These are phyloP conservation scores for Nitzschia sp. DNA, from an alignment of 108 stramenopile species.

Conservation along the genomic window DNA sequence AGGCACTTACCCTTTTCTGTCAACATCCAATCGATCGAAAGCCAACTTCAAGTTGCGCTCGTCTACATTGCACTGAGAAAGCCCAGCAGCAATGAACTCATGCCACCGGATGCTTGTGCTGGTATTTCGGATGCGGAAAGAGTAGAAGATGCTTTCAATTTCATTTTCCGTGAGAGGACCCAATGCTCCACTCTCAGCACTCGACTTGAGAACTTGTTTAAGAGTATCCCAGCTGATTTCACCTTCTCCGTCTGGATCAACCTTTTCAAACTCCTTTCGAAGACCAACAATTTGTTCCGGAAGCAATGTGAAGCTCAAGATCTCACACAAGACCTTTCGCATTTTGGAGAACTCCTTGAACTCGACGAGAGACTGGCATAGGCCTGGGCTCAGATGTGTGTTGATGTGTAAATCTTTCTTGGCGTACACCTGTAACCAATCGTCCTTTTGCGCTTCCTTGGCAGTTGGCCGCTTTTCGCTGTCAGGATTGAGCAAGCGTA, in stretches of 20 bases:
- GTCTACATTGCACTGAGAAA: conserved; percentile 75
- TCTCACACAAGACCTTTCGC: conserved; percentile 76
- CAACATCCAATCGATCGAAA: conserved; percentile 79
- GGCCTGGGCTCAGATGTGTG: conserved; percentile 50
- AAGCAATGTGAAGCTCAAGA: conserved; percentile 77
- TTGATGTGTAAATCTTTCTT: conserved; percentile 41
- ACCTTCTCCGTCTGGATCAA: conserved; percentile 75
- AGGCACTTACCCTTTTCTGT: conserved; percentile 58
- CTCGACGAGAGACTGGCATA: conserved; percentile 62
- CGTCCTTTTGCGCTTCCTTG: conserved; percentile 59
- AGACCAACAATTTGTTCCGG: conserved; percentile 80
- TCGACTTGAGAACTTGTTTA: conserved; percentile 59
- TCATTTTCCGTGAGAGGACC: conserved; percentile 73
- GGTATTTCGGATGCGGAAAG: conserved; percentile 54
- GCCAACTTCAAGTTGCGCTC: conserved; percentile 79
- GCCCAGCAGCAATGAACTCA: conserved; percentile 84
- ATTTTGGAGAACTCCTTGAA: conserved; percentile 81
- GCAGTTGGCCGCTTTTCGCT: conserved; percentile 67
- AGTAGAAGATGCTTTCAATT: conserved; percentile 73
- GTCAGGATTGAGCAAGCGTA: conserved; percentile 56
- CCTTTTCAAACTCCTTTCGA: conserved; percentile 74
- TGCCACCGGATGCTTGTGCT: conserved; percentile 80
- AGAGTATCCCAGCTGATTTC: conserved; percentile 66
- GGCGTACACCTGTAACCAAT: conserved; percentile 60
- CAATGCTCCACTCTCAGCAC: conserved; percentile 59